A percentile compares a stretch with the other conserved stretches of the same genome.
Conservation (phyloP, 306 rosid genomes). For the Vigna nakashimae region DNA sequence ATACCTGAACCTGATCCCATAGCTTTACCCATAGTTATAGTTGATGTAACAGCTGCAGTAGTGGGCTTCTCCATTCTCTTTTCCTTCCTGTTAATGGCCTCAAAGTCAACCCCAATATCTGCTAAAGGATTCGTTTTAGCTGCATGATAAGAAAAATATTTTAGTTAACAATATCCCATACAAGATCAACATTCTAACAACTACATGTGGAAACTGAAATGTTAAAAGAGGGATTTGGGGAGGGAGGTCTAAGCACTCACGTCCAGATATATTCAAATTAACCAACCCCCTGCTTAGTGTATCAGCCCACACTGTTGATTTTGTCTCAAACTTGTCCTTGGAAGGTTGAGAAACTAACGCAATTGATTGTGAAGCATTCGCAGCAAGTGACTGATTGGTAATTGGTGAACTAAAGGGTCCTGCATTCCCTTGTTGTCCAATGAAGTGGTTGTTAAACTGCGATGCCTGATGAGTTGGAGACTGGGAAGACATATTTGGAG, state of each 20-base stretch:
- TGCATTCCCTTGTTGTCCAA: slow-evolving; percentile 56
- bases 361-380: slow-evolving; percentile 63
- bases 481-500: slow-evolving; percentile 48
- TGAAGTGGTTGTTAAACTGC: slow-evolving; percentile 59
- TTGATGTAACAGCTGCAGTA: slow-evolving; percentile 61
- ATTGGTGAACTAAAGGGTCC: slow-evolving; percentile 43
- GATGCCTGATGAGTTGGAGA: slow-evolving; percentile 53
- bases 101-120: slow-evolving; percentile 95
- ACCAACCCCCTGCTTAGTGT: slow-evolving; percentile 95
- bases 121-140: slow-evolving; percentile 86
- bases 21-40: slow-evolving; percentile 94
- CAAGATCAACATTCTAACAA: slow-evolving; percentile 32
- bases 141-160: slow-evolving; percentile 54
- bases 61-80: slow-evolving; percentile 97
- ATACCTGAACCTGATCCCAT: slow-evolving; percentile 99
- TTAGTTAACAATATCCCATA: slow-evolving; percentile 37
- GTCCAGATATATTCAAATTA: slow-evolving; percentile 93
- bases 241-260: slow-evolving; percentile 60
- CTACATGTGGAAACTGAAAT: slow-evolving; percentile 9
- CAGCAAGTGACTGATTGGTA: slow-evolving; percentile 44
- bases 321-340: slow-evolving; percentile 89
- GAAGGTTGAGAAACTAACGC: slow-evolving; percentile 65
- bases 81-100: slow-evolving; percentile 89
- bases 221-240: slow-evolving; percentile 11
- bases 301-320: slow-evolving; percentile 97